phyloP scores from a whole-genome alignment of 768 basidiomycete species.

The Collybia sordida region DNA sequence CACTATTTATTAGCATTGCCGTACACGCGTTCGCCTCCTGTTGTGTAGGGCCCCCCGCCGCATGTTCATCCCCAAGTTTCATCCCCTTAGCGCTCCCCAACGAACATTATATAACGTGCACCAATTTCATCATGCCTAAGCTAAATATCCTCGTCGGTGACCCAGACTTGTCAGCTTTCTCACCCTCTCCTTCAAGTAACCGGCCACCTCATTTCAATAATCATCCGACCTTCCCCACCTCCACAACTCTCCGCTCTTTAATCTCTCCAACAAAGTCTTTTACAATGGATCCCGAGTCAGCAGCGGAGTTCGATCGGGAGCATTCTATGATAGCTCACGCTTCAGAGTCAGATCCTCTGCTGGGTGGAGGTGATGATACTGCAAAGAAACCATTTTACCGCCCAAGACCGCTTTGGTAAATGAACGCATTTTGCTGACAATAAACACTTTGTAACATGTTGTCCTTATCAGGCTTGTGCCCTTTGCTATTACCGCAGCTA shows the following conservation, averaged over 20 bases:
- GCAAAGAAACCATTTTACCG: constrained; percentile 51
- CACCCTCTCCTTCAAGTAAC: constrained; percentile 6
- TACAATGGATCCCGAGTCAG: constrained; percentile 17
- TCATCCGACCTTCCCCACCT: neutral
- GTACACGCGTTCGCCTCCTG: constrained; percentile 1
- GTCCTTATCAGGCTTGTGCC: constrained; percentile 64
- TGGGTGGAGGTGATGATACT: constrained; percentile 7
- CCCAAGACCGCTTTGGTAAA: constrained; percentile 50
- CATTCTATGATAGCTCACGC: constrained; percentile 10
- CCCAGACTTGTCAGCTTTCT: constrained; percentile 13
- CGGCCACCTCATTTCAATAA: neutral
- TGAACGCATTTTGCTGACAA: neutral
- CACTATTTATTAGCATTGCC: neutral
- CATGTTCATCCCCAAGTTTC: neutral
- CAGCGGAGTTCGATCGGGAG: constrained; percentile 10
- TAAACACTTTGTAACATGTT: neutral
- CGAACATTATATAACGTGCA: neutral
- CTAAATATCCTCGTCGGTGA: neutral
- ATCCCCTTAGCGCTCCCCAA: constrained; percentile 1
- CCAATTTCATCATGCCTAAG: neutral
- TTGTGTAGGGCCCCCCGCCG: neutral
- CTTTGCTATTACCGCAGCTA: constrained; percentile 63
- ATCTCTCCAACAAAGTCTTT: neutral
- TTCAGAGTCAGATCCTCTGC: constrained; percentile 21
- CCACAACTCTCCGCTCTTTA: constrained; percentile 2